Evolutionary conservation across 2,329 filamentous ascomycete species (phyloP).

Genomic region (Aureobasidium pullulans): DNA sequence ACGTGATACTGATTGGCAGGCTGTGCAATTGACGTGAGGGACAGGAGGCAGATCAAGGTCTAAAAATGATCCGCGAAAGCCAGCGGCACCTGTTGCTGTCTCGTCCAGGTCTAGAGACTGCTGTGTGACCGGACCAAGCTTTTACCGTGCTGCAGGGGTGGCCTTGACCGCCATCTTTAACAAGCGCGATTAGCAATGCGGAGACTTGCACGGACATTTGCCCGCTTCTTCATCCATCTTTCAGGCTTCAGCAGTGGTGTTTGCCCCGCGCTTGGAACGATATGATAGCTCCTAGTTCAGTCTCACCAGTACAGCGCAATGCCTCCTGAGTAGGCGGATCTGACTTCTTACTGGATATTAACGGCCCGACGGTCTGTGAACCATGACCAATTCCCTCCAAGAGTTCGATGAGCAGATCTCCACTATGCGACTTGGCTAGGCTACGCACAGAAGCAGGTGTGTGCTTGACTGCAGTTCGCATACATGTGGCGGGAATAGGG

Average conservation of each 20-base stretch:
- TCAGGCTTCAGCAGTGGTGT: not conserved
- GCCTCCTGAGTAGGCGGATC: not conserved
- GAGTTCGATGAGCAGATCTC: not conserved
- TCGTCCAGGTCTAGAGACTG: not conserved
- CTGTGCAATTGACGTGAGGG: not conserved
- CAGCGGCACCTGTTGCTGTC: not conserved
- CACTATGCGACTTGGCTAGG: conserved; percentile 6
- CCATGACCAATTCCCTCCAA: conserved; percentile 1
- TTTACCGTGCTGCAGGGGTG: conserved; percentile 9
- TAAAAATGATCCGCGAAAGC: not conserved
- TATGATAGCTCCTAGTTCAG: conserved; percentile 3
- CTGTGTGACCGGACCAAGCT: conserved; percentile 4
- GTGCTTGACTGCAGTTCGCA: conserved; percentile 7
- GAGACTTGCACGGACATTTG: conserved; percentile 4
- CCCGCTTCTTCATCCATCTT: not conserved
- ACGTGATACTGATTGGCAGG: not conserved
- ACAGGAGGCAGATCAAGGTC: not conserved
- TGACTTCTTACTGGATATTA: conserved; percentile 6
- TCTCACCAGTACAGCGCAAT: conserved; percentile 8
- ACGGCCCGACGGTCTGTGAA: not conserved
- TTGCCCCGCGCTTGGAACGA: conserved; percentile 5
- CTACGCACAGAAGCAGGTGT: not conserved
- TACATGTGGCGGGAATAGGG: conserved; percentile 5
- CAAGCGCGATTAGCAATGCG: not conserved
- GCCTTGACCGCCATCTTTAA: conserved; percentile 7